These are phyloP conservation scores for Podaxis sp. DNA, from an alignment of 768 basidiomycete species.

Conservation along the genomic window DNA sequence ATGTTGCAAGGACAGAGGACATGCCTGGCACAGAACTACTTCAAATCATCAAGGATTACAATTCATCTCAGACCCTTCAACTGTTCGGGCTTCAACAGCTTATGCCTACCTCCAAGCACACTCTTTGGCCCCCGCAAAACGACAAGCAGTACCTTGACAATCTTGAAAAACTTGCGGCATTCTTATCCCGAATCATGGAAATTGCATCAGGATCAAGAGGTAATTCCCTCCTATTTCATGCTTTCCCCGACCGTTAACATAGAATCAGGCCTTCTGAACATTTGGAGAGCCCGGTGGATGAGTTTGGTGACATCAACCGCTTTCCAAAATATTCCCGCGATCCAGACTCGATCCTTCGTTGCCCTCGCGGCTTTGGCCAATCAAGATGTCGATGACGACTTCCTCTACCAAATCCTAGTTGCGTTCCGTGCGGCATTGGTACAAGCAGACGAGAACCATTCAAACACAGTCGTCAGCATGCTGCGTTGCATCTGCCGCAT, in stretches of 20 bases:
- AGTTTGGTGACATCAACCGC: slow-evolving; percentile 83
- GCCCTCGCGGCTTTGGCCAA: slow-evolving; percentile 81
- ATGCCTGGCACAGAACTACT: slow-evolving; percentile 59
- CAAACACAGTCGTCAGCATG: slow-evolving; percentile 80
- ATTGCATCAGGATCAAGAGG: slow-evolving; percentile 69
- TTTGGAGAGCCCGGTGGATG: slow-evolving; percentile 95
- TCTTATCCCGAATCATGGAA: slow-evolving; percentile 65
- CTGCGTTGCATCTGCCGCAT: slow-evolving; percentile 81
- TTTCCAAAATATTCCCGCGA: slow-evolving; percentile 84
- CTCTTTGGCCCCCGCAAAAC: slow-evolving; percentile 49
- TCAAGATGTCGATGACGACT: slow-evolving; percentile 88
- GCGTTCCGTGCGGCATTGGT: slow-evolving; percentile 74
- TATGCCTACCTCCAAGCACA: slow-evolving; percentile 69
- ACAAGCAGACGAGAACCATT: slow-evolving; percentile 69
- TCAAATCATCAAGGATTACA: slow-evolving; percentile 60
- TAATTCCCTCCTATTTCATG: slow-evolving; percentile 30
- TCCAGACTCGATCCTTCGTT: slow-evolving; percentile 88
- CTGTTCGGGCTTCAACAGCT: slow-evolving; percentile 73
- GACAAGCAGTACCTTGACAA: slow-evolving; percentile 61
- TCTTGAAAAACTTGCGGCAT: slow-evolving; percentile 62
- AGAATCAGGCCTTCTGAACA: slow-evolving; percentile 67
- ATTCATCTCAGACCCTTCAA: slow-evolving; percentile 54
- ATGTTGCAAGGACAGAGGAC: slow-evolving; percentile 59
- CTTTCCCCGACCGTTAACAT: slow-evolving; percentile 5
- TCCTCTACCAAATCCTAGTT: slow-evolving; percentile 90